Conservation (phyloP, 2,329 filamentous ascomycete species). For the Talaromyces rugulosus region DNA sequence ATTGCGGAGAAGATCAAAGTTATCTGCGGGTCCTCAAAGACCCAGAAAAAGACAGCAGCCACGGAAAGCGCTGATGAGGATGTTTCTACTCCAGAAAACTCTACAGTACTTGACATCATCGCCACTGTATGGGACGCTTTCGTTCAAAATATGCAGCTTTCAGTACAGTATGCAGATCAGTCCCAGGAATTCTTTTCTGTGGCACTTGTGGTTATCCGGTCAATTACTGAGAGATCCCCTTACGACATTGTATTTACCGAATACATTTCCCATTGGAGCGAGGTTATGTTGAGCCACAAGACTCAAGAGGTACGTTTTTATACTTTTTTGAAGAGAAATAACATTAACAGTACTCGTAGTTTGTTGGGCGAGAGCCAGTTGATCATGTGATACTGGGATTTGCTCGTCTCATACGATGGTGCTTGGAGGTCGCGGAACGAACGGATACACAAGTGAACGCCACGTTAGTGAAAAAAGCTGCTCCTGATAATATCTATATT, state of each 20-base stretch:
- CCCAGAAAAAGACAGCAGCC: conserved; percentile 25
- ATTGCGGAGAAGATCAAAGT: conserved; percentile 36
- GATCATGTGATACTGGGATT: conserved; percentile 43
- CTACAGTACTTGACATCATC: conserved; percentile 35
- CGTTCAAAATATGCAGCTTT: conserved; percentile 35
- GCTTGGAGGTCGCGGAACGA: conserved; percentile 35
- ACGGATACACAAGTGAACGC: conserved; percentile 30
- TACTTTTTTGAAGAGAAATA: background rate
- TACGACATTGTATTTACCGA: conserved; percentile 33
- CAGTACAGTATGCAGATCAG: conserved; percentile 31
- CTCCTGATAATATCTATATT: conserved; percentile 1
- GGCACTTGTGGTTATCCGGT: conserved; percentile 39
- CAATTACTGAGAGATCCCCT: conserved; percentile 36
- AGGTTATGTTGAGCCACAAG: conserved; percentile 39
- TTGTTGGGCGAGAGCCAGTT: conserved; percentile 43
- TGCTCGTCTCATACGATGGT: conserved; percentile 39
- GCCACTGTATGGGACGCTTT: conserved; percentile 44
- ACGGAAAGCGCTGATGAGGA: conserved; percentile 15
- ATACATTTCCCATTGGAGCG: conserved; percentile 42
- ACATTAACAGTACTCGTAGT: conserved; percentile 28
- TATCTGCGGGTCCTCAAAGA: conserved; percentile 30
- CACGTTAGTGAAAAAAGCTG: conserved; percentile 23
- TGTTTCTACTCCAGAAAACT: conserved; percentile 19
- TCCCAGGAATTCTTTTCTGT: conserved; percentile 47
- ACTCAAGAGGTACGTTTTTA: conserved; percentile 36